These are phyloP conservation scores for Phytophthora pini DNA, from an alignment of 352 stramenopile genomes.

Conservation along the genomic window DNA sequence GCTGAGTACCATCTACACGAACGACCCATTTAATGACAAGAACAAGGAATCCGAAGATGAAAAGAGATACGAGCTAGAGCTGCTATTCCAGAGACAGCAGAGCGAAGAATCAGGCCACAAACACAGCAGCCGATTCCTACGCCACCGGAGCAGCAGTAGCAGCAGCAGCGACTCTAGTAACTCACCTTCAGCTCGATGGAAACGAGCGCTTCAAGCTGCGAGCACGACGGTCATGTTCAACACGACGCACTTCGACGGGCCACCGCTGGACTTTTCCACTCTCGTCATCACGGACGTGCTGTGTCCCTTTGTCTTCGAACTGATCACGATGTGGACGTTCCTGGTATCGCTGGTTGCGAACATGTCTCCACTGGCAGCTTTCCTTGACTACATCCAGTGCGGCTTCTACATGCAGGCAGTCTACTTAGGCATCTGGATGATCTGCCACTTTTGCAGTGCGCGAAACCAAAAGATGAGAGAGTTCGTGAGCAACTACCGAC, in stretches of 20 bases:
- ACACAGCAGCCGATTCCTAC: conserved; percentile 23
- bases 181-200: conserved; percentile 62
- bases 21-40: conserved; percentile 82
- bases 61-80: conserved; percentile 67
- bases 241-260: conserved; percentile 81
- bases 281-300: conserved; percentile 87
- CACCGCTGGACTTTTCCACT: conserved; percentile 83
- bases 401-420: conserved; percentile 80
- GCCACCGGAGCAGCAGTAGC: conserved; percentile 35
- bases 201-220: conserved; percentile 71
- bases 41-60: conserved; percentile 79
- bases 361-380: conserved; percentile 71
- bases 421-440: conserved; percentile 82
- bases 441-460: conserved; percentile 87
- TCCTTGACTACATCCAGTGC: conserved; percentile 84
- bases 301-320: conserved; percentile 82
- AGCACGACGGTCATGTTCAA: conserved; percentile 78
- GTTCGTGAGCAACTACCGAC: conserved; percentile 89
- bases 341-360: conserved; percentile 60
- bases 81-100: conserved; percentile 61
- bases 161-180: conserved; percentile 34
- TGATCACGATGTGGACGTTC: conserved; percentile 79
- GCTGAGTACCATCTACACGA: conserved; percentile 51
- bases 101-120: conserved; percentile 39
- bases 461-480: conserved; percentile 89